phyloP scores from a whole-genome alignment of 1,284 basidiomycete species.

The Leccinum fuscescens region DNA sequence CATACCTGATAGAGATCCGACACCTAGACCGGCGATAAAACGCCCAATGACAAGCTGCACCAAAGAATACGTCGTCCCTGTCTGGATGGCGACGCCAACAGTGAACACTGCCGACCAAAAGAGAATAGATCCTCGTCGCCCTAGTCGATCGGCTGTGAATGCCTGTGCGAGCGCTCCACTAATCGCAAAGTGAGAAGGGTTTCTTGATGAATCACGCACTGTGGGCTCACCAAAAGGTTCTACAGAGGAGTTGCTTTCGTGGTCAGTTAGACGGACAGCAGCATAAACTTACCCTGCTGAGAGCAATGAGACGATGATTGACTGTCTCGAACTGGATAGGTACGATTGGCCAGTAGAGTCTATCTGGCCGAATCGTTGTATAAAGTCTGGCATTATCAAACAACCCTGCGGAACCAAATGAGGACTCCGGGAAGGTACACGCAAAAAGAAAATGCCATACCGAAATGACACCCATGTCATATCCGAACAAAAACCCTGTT shows the following conservation, averaged over 20 bases:
- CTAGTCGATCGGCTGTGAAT: conserved; percentile 73
- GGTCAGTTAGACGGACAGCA: not conserved
- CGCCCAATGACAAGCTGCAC: conserved; percentile 69
- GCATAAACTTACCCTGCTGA: conserved; percentile 60
- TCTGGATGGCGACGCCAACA: conserved; percentile 69
- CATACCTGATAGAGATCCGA: conserved; percentile 71
- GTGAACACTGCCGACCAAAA: conserved; percentile 80
- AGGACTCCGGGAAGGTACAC: not conserved
- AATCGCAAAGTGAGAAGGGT: conserved; percentile 9
- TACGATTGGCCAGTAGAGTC: conserved; percentile 49
- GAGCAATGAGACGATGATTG: conserved; percentile 75
- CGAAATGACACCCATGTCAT: conserved; percentile 71
- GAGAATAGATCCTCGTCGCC: conserved; percentile 69
- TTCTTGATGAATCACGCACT: not conserved
- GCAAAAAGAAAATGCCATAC: conserved; percentile 27
- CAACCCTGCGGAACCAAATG: conserved; percentile 53
- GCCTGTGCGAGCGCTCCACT: conserved; percentile 73
- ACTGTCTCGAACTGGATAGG: conserved; percentile 63
- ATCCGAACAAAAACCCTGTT: conserved; percentile 62
- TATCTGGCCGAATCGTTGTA: conserved; percentile 61
- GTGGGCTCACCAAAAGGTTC: conserved; percentile 57
- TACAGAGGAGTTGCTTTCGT: not conserved
- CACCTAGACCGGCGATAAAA: conserved; percentile 71
- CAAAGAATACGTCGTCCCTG: conserved; percentile 57
- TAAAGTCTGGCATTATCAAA: conserved; percentile 78